Evolutionary conservation across 1,284 basidiomycete genomes (phyloP).

Genomic region (Fomes fomentarius): DNA sequence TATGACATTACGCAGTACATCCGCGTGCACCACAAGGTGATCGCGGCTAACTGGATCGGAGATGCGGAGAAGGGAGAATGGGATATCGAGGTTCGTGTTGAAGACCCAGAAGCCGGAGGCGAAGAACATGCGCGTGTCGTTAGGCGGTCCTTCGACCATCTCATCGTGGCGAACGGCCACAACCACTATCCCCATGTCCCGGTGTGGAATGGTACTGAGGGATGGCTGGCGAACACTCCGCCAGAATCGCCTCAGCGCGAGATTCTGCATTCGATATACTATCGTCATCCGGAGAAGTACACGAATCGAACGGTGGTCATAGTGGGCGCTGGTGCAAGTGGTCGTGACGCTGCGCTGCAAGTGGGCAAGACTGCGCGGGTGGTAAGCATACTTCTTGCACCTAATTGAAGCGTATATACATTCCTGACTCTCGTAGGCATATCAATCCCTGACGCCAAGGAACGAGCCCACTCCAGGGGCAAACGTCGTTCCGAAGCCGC

Average conservation of each 20-base stretch:
- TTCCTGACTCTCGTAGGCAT: conserved; percentile 36
- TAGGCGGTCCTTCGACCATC: conserved; percentile 46
- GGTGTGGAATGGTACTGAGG: conserved; percentile 48
- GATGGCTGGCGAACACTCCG: conserved; percentile 44
- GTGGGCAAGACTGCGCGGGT: conserved; percentile 42
- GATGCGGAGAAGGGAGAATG: conserved; percentile 43
- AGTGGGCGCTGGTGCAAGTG: conserved; percentile 56
- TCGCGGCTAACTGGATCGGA: conserved; percentile 49
- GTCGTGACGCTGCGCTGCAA: conserved; percentile 49
- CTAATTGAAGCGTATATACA: not conserved
- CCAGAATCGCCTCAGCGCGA: conserved; percentile 34
- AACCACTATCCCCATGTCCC: conserved; percentile 54
- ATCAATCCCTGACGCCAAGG: conserved; percentile 41
- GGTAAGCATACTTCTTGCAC: conserved; percentile 34
- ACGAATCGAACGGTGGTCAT: conserved; percentile 47
- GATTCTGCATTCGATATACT: conserved; percentile 58
- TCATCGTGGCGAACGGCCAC: conserved; percentile 57
- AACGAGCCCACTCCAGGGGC: conserved; percentile 32
- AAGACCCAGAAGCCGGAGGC: conserved; percentile 2
- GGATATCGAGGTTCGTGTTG: conserved; percentile 39
- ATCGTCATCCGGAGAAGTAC: conserved; percentile 50
- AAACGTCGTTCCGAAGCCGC: conserved; percentile 41
- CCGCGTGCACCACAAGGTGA: conserved; percentile 47
- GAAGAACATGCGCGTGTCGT: conserved; percentile 3
- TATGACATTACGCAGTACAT: conserved; percentile 45